phyloP scores from a whole-genome alignment of 768 basidiomycete species.

The Boletus sp. region DNA sequence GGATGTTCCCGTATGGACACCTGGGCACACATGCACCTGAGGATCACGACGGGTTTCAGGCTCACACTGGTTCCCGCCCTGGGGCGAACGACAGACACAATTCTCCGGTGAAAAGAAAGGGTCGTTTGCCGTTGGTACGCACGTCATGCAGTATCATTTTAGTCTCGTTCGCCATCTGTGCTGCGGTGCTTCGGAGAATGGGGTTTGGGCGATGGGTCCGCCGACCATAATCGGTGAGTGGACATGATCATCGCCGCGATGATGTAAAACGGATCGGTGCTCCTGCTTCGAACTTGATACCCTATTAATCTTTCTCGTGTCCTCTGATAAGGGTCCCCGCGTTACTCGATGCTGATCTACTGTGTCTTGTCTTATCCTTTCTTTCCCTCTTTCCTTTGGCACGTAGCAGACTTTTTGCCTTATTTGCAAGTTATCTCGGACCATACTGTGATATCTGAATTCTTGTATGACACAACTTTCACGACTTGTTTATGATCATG shows the following conservation, averaged over 20 bases:
- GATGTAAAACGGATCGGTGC: background rate
- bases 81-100: background rate
- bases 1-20: conserved; percentile 24
- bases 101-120: conserved; percentile 6
- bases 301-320: background rate
- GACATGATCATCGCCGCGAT: background rate
- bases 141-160: conserved; percentile 24
- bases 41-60: background rate
- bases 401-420: background rate
- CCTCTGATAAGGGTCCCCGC: background rate
- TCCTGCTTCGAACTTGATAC: background rate
- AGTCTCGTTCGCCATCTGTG: conserved; percentile 30
- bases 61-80: background rate
- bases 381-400: background rate
- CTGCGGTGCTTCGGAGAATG: conserved; percentile 25
- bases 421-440: background rate
- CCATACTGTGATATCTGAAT: background rate
- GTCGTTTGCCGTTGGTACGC: conserved; percentile 5
- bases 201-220: conserved; percentile 25
- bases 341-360: background rate
- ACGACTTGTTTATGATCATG: background rate
- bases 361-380: background rate
- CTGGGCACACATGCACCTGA: background rate
- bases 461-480: background rate
- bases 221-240: conserved; percentile 18